These are phyloP conservation scores for Rutidosis leptorrhynchoides DNA, from an alignment of 129 eudicot genomes.

Conservation along the genomic window DNA sequence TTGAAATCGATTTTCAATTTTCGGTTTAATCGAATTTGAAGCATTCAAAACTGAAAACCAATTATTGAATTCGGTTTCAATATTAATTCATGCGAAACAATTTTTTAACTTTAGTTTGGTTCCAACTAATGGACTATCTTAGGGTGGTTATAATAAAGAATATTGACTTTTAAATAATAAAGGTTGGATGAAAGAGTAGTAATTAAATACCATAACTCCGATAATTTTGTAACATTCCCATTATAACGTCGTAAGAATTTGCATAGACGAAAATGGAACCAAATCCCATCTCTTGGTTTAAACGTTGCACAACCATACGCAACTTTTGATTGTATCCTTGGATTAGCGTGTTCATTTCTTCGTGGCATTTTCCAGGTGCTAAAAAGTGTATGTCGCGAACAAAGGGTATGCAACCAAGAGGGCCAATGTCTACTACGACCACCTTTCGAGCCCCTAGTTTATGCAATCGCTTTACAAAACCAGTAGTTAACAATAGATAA, in stretches of 20 bases:
- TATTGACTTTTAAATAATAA: neutral
- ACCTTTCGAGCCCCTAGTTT: constrained; percentile 57
- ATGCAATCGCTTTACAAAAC: constrained; percentile 41
- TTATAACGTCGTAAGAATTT: constrained; percentile 50
- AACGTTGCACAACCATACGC: constrained; percentile 18
- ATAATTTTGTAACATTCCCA: constrained; percentile 40
- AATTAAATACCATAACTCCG: constrained; percentile 37
- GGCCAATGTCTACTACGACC: constrained; percentile 52
- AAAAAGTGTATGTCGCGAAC: constrained; percentile 48
- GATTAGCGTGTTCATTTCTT: constrained; percentile 39
- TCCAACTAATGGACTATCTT: no score
- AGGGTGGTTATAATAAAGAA: neutral
- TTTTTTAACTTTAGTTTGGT: no score
- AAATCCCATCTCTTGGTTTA: constrained; percentile 39
- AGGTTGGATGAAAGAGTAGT: constrained; percentile 4
- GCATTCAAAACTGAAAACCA: no score
- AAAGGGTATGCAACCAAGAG: constrained; percentile 67
- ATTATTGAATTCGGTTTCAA: no score
- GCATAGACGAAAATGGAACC: constrained; percentile 54
- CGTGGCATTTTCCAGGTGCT: constrained; percentile 40
- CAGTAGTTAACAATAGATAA: neutral
- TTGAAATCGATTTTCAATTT: no score
- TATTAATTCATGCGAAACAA: no score
- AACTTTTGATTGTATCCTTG: constrained; percentile 50
- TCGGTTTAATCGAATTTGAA: no score